A percentile compares a stretch with the other conserved stretches of the same genome.
phyloP scores from a whole-genome alignment of 306 rosid species.

The Geum urbanum region DNA sequence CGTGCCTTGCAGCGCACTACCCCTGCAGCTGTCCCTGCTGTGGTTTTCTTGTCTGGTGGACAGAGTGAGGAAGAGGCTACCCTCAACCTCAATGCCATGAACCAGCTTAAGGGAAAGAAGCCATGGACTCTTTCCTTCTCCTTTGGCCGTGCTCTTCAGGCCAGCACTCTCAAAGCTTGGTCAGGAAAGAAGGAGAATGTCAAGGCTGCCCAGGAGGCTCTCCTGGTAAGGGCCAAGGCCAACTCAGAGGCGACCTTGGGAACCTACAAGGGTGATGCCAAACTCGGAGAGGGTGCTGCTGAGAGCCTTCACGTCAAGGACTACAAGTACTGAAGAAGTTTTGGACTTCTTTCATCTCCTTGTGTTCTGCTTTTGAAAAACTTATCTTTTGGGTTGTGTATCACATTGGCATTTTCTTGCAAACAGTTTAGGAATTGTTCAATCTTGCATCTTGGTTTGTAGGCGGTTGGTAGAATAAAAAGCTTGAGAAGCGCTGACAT shows the following conservation, averaged over 20 bases:
- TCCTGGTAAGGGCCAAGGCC: slow-evolving; percentile 58
- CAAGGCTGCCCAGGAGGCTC: slow-evolving; percentile 53
- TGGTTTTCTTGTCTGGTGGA: slow-evolving; percentile 76
- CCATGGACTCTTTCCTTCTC: slow-evolving; percentile 83
- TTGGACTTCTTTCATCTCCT: no score
- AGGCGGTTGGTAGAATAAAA: no score
- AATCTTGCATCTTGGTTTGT: no score
- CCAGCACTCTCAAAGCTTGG: slow-evolving; percentile 80
- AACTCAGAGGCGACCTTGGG: slow-evolving; percentile 75
- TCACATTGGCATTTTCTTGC: no score
- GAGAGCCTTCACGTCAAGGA: slow-evolving; percentile 68
- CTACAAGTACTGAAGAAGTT: slow-evolving; percentile 35
- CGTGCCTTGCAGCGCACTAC: slow-evolving; percentile 61
- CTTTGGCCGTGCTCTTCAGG: slow-evolving; percentile 74
- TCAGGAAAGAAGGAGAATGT: slow-evolving; percentile 56
- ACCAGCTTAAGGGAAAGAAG: slow-evolving; percentile 60
- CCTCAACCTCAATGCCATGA: slow-evolving; percentile 69
- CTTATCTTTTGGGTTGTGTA: no score
- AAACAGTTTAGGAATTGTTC: no score
- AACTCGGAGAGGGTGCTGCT: slow-evolving; percentile 52
- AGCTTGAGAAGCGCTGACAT: no score
- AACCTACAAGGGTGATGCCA: slow-evolving; percentile 64
- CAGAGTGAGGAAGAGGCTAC: slow-evolving; percentile 89
- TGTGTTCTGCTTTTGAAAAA: no score
- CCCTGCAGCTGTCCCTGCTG: slow-evolving; percentile 65